These are phyloP conservation scores for Paraphysoderma sedebokerense DNA, from an alignment of 371 early-diverging fungal species.

Conservation along the genomic window DNA sequence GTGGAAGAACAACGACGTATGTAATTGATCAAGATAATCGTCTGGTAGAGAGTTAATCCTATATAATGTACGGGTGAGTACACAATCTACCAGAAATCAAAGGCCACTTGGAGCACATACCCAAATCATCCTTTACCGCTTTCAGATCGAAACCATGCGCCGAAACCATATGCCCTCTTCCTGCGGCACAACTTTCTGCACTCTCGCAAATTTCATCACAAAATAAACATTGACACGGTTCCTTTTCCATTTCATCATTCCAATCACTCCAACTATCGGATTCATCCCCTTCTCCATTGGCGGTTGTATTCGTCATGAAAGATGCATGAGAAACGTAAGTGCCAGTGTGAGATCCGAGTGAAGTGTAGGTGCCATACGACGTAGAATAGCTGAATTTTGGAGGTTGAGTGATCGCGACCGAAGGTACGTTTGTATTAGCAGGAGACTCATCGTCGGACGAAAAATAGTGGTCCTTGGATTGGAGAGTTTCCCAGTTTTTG, in stretches of 20 bases:
- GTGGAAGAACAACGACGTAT: too few species aligned
- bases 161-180: constrained; percentile 60
- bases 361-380: too few species aligned
- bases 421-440: neutral
- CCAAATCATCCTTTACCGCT: constrained; percentile 25
- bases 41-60: constrained; percentile 65
- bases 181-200: constrained; percentile 39
- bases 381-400: neutral
- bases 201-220: constrained; percentile 40
- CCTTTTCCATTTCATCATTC: constrained; percentile 33
- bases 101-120: constrained; percentile 7
- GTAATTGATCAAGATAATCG: constrained; percentile 70
- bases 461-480: neutral
- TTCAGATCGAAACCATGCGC: constrained; percentile 59
- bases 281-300: constrained; percentile 1
- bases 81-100: neutral
- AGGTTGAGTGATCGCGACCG: neutral
- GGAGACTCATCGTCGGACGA: neutral
- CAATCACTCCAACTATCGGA: constrained; percentile 49
- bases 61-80: neutral
- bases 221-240: constrained; percentile 41
- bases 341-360: too few species aligned
- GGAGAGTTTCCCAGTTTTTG: constrained; percentile 61
- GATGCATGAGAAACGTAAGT: neutral
- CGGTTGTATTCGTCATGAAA: neutral